A percentile compares a stretch with the other conserved stretches of the same genome.
Evolutionary conservation across 2,329 filamentous ascomycete species (phyloP).

Genomic region (Claviceps pazoutovae): DNA sequence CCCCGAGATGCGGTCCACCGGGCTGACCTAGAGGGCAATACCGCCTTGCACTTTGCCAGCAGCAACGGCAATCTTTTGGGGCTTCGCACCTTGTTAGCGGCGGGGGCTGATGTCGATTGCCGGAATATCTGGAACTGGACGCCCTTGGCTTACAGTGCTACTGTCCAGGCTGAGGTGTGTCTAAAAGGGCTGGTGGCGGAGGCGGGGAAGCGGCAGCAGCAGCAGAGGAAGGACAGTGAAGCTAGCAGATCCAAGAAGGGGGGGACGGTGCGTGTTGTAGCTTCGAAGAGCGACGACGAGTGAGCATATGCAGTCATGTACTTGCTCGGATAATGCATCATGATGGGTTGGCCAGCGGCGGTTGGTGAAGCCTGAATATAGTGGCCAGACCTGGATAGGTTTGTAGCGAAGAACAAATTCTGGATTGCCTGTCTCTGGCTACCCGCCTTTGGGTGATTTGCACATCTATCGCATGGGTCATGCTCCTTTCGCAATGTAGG

Average conservation of each 20-base stretch:
- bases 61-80: slow-evolving; percentile 69
- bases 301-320: slow-evolving; percentile 12
- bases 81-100: slow-evolving; percentile 60
- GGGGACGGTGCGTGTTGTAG: slow-evolving; percentile 30
- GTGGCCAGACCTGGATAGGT: not conserved
- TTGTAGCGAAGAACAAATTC: not conserved
- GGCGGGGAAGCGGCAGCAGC: slow-evolving; percentile 41
- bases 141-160: slow-evolving; percentile 69
- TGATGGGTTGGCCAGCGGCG: too few species aligned
- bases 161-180: slow-evolving; percentile 72
- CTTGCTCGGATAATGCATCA: not conserved
- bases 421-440: not conserved
- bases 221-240: slow-evolving; percentile 26
- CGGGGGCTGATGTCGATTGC: slow-evolving; percentile 60
- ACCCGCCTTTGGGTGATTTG: not conserved
- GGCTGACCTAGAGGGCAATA: slow-evolving; percentile 64
- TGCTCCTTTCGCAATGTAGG: too few species aligned
- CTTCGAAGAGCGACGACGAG: slow-evolving; percentile 22
- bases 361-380: too few species aligned
- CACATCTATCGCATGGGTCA: not conserved
- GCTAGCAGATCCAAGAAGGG: slow-evolving; percentile 28
- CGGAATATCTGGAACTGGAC: slow-evolving; percentile 71
- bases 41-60: slow-evolving; percentile 73
- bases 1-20: slow-evolving; percentile 38
- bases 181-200: slow-evolving; percentile 65